Conservation (phyloP, 208 protist species). For the Trypanosoma boissoni region DNA sequence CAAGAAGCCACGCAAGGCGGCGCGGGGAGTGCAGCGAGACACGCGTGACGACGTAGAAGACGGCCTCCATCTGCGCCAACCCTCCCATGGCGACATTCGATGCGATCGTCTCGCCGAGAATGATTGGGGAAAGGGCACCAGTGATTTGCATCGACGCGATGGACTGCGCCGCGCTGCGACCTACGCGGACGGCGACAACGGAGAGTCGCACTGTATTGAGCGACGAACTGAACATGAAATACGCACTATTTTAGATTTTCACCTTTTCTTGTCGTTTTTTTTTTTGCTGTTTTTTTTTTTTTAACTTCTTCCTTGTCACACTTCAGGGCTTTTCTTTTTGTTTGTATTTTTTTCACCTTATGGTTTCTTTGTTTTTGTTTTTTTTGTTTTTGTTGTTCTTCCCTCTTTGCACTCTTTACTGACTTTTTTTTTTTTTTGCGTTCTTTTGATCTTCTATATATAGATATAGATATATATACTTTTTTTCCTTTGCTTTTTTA, state of each 20-base stretch:
- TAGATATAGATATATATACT: no score
- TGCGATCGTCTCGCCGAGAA: slow-evolving; percentile 46
- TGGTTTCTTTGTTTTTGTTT: neutral
- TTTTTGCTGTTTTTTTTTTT: neutral
- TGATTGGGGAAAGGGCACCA: slow-evolving; percentile 30
- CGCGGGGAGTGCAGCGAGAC: slow-evolving; percentile 30
- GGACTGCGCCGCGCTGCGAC: slow-evolving; percentile 32
- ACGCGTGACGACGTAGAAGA: slow-evolving; percentile 39
- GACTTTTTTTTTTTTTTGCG: no score
- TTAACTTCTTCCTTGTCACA: neutral
- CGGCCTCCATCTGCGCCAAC: slow-evolving; percentile 46
- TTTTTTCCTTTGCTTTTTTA: no score
- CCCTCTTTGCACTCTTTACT: neutral
- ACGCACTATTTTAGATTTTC: neutral
- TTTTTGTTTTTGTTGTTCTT: neutral
- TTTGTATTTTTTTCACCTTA: no score
- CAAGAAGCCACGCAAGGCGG: slow-evolving; percentile 31
- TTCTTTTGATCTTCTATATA: no score
- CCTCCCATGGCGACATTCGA: slow-evolving; percentile 40
- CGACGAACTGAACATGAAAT: neutral
- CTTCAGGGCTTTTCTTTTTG: no score
- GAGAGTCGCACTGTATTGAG: slow-evolving; percentile 13
- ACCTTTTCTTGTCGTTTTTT: neutral
- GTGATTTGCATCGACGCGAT: slow-evolving; percentile 35
- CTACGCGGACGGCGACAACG: slow-evolving; percentile 34